Conservation (phyloP, 2,329 filamentous ascomycete species). For the Dactylellina cionopaga region DNA sequence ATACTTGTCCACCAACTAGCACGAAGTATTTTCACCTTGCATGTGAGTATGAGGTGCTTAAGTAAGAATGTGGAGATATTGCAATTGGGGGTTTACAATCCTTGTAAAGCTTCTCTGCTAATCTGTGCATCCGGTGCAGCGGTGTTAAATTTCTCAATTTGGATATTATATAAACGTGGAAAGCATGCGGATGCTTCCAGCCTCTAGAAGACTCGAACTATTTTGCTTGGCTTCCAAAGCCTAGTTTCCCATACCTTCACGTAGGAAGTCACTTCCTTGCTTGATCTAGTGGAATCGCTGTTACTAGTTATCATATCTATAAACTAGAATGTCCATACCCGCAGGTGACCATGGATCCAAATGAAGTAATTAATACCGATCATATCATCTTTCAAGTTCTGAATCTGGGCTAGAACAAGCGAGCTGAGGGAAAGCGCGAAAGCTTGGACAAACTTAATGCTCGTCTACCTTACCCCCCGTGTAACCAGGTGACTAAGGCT, state of each 20-base stretch:
- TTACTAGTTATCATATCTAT: background rate
- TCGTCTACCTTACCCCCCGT: background rate
- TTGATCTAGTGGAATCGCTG: too few relatives aligned
- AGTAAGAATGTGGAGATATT: too few relatives aligned
- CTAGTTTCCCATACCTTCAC: too few relatives aligned
- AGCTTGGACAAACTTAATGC: background rate
- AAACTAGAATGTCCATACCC: conserved; percentile 26
- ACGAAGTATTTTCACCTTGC: too few relatives aligned
- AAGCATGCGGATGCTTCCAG: background rate
- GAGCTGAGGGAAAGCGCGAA: conserved; percentile 1
- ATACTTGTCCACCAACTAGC: too few relatives aligned
- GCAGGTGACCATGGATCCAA: conserved; percentile 13
- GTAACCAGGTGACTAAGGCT: too few relatives aligned
- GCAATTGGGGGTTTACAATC: too few relatives aligned
- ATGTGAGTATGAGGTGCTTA: too few relatives aligned
- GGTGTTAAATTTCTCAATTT: background rate
- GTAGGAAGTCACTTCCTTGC: too few relatives aligned
- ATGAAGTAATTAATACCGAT: conserved; percentile 31
- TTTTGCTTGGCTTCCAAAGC: background rate
- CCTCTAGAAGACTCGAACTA: background rate
- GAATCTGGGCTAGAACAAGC: conserved; percentile 11
- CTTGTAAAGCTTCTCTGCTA: too few relatives aligned
- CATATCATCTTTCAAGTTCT: background rate
- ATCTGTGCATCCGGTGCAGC: background rate
- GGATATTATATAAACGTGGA: background rate